These are phyloP conservation scores for Dalbergia oliveri DNA, from an alignment of 306 rosid species.

Conservation along the genomic window DNA sequence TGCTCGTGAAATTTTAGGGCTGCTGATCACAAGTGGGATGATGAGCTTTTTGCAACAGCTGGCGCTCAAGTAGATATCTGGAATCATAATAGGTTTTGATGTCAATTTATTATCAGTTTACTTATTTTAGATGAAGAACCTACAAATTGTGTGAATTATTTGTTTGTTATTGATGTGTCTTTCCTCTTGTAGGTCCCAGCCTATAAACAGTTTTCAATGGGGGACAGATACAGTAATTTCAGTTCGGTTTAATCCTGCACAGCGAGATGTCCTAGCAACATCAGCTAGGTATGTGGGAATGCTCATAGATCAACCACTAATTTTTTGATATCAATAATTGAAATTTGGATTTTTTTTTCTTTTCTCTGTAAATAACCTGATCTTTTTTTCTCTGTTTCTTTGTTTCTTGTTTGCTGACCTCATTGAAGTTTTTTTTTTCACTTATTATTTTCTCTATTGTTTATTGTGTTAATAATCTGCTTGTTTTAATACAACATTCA, in stretches of 20 bases:
- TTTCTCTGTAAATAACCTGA: not conserved
- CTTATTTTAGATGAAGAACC: constrained; percentile 16
- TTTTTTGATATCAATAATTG: constrained; percentile 6
- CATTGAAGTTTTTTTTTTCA: not conserved
- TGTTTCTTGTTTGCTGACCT: not conserved
- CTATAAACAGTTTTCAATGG: constrained; percentile 79
- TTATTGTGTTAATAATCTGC: too few relatives aligned
- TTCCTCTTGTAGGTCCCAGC: constrained; percentile 70
- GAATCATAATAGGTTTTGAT: constrained; percentile 87
- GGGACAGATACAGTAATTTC: constrained; percentile 81
- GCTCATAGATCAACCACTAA: not conserved
- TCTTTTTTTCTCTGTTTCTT: not conserved
- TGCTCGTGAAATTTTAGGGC: constrained; percentile 62
- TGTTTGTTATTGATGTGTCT: constrained; percentile 24
- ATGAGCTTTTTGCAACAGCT: constrained; percentile 88
- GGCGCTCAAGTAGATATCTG: constrained; percentile 92
- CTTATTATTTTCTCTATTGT: too few relatives aligned
- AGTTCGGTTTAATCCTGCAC: constrained; percentile 86
- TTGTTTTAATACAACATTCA: too few relatives aligned
- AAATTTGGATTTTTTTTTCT: not conserved
- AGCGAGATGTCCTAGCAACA: constrained; percentile 80
- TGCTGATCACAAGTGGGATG: constrained; percentile 93
- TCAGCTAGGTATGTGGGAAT: constrained; percentile 71
- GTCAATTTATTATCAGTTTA: constrained; percentile 15
- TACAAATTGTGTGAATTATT: constrained; percentile 27